Evolutionary conservation across 2,329 filamentous ascomycete genomes (phyloP).

Genomic region (Huntiella savannae): DNA sequence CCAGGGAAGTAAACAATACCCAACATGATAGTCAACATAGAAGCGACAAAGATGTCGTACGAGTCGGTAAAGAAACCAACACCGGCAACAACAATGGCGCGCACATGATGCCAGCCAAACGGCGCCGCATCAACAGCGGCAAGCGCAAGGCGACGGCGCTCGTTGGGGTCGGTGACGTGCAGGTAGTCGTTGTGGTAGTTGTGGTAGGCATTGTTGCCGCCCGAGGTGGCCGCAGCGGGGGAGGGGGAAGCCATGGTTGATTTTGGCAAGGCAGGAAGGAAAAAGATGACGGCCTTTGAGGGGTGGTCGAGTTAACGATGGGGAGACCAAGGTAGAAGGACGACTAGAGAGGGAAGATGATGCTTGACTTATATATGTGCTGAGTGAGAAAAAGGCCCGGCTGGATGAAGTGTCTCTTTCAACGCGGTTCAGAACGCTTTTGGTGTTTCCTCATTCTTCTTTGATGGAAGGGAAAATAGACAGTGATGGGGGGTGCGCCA

Average conservation of each 20-base stretch:
- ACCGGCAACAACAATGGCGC: slow-evolving; percentile 58
- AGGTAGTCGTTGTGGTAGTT: slow-evolving; percentile 60
- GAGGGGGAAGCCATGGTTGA: slow-evolving; percentile 1
- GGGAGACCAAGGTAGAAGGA: not conserved
- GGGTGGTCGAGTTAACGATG: not conserved
- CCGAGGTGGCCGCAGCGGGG: slow-evolving; percentile 25
- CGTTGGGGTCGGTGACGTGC: slow-evolving; percentile 50
- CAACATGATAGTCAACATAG: slow-evolving; percentile 42
- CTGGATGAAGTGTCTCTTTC: too few species aligned
- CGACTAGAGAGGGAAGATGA: not conserved
- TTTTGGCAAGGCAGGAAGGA: not conserved
- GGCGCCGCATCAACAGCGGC: slow-evolving; percentile 66
- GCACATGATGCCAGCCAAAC: slow-evolving; percentile 71
- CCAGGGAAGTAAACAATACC: slow-evolving; percentile 56
- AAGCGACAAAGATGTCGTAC: slow-evolving; percentile 55
- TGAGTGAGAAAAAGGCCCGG: not conserved
- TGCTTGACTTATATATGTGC: not conserved
- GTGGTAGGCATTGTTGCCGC: slow-evolving; percentile 53
- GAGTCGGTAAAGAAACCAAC: slow-evolving; percentile 82
- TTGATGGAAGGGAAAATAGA: too few species aligned
- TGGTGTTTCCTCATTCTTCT: too few species aligned
- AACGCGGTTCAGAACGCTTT: too few species aligned
- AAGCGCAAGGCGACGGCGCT: slow-evolving; percentile 59
- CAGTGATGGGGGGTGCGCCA: too few species aligned
- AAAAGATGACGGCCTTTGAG: not conserved